Evolutionary conservation across 306 rosid species (phyloP).

Genomic region (Carpinus viminea): DNA sequence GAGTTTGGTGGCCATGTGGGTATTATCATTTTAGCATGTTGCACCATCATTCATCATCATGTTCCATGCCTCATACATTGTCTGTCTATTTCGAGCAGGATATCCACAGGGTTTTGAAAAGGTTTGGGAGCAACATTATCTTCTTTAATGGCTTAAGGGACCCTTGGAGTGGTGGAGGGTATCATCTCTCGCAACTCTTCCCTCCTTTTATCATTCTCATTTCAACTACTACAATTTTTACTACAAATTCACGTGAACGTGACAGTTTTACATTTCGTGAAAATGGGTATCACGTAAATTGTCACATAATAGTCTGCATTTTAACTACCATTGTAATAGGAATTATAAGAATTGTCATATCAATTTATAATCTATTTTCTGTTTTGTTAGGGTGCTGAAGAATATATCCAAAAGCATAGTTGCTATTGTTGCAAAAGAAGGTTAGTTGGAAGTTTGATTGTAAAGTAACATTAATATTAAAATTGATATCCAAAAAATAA

Average conservation of each 20-base stretch:
- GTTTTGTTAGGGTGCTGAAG: slow-evolving; percentile 60
- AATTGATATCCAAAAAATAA: no score
- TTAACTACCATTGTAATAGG: no score
- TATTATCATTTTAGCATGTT: neutral
- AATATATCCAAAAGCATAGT: slow-evolving; percentile 57
- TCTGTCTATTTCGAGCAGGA: slow-evolving; percentile 39
- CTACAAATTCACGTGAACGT: no score
- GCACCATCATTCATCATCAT: neutral
- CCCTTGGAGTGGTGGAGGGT: slow-evolving; percentile 99
- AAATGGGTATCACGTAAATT: no score
- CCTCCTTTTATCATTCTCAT: neutral
- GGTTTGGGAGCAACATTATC: slow-evolving; percentile 77
- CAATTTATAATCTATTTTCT: neutral
- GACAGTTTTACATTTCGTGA: no score
- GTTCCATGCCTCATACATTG: neutral
- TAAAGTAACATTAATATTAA: no score
- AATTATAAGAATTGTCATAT: no score
- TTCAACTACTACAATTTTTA: neutral
- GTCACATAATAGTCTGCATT: no score
- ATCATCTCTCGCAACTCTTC: slow-evolving; percentile 19
- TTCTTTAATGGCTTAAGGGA: slow-evolving; percentile 94
- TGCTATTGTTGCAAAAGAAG: slow-evolving; percentile 79
- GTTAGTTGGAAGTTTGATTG: slow-evolving; percentile 23
- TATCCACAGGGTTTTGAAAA: slow-evolving; percentile 55
- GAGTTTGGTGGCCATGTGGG: slow-evolving; percentile 77